Evolutionary conservation across 1,284 basidiomycete genomes (phyloP).

Genomic region (Pholiota adiposa): DNA sequence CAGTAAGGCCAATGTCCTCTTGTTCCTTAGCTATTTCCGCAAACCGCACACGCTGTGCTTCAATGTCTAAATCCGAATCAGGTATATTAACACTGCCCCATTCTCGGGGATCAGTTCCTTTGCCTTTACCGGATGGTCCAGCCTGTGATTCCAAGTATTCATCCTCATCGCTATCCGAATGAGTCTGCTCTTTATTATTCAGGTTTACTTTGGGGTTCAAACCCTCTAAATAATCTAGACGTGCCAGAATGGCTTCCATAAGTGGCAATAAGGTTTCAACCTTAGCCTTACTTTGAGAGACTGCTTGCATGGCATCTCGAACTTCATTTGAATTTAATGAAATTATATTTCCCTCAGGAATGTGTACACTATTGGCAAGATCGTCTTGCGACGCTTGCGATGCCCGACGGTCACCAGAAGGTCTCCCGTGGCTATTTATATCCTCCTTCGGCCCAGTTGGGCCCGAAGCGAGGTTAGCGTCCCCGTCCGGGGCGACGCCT

Average conservation of each 20-base stretch:
- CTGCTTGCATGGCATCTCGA: not conserved
- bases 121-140: not conserved
- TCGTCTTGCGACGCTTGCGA: not conserved
- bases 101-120: conserved; percentile 10
- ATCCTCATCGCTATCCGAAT: not conserved
- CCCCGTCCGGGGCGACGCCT: not conserved
- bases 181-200: not conserved
- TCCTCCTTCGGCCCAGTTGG: not conserved
- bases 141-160: not conserved
- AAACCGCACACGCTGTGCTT: conserved; percentile 4
- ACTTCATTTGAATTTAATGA: too few relatives aligned
- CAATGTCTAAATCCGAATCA: not conserved
- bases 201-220: not conserved
- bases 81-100: conserved; percentile 7
- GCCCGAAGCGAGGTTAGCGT: not conserved
- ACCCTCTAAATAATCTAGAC: not conserved
- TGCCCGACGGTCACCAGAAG: not conserved
- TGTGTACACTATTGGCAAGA: not conserved
- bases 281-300: not conserved
- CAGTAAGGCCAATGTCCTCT: not conserved
- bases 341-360: too few relatives aligned
- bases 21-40: not conserved
- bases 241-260: not conserved
- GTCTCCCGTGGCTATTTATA: not conserved
- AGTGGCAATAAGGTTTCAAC: not conserved